phyloP scores from a whole-genome alignment of 495 filamentous ascomycete species.

The Penicillium robsamsonii region DNA sequence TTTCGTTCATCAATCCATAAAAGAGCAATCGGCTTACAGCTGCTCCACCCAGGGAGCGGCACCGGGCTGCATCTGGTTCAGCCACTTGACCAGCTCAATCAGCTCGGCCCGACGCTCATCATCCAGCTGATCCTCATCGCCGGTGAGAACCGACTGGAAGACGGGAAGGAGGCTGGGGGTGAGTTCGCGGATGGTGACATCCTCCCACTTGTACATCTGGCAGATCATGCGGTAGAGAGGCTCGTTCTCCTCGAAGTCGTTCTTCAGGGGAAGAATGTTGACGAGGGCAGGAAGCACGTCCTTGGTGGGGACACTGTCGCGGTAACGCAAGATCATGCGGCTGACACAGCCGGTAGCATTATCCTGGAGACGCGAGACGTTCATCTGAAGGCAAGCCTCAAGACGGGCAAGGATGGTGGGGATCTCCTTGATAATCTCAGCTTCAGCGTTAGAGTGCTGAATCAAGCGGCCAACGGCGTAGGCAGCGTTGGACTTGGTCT shows the following conservation, averaged over 20 bases:
- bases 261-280: slow-evolving; percentile 77
- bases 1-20: slow-evolving; percentile 26
- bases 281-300: slow-evolving; percentile 81
- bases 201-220: slow-evolving; percentile 73
- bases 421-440: slow-evolving; percentile 69
- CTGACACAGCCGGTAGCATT: slow-evolving; percentile 91
- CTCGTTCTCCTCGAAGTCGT: slow-evolving; percentile 96
- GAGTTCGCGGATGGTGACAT: slow-evolving; percentile 69
- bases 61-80: slow-evolving; percentile 55
- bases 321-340: slow-evolving; percentile 85
- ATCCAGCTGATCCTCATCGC: slow-evolving; percentile 80
- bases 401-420: slow-evolving; percentile 74
- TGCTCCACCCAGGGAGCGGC: slow-evolving; percentile 46
- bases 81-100: slow-evolving; percentile 67
- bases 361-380: slow-evolving; percentile 77
- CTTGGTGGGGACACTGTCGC: slow-evolving; percentile 70
- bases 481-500: slow-evolving; percentile 92
- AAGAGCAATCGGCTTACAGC: slow-evolving; percentile 31
- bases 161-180: slow-evolving; percentile 76
- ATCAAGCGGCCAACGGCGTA: slow-evolving; percentile 85
- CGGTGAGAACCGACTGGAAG: slow-evolving; percentile 74
- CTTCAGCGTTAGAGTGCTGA: slow-evolving; percentile 69
- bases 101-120: slow-evolving; percentile 72
- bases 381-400: slow-evolving; percentile 74
- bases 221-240: slow-evolving; percentile 86